Evolutionary conservation across 1,284 basidiomycete genomes (phyloP).

Genomic region (Lentinus polychrous): DNA sequence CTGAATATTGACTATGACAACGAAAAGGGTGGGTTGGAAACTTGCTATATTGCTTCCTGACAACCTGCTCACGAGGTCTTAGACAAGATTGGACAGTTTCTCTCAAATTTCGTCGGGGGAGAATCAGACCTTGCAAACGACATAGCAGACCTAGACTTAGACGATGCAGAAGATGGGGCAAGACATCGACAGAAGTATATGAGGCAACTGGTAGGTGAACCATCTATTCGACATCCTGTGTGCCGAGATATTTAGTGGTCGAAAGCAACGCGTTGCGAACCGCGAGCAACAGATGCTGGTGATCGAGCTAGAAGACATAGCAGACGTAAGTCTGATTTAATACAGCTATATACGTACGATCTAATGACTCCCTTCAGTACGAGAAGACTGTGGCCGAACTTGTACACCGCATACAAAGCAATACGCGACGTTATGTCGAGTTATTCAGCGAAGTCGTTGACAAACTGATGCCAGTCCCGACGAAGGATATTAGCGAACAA

Average conservation of each 20-base stretch:
- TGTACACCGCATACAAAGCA: slow-evolving; percentile 71
- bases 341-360: not conserved
- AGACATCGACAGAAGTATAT: slow-evolving; percentile 73
- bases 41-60: not conserved
- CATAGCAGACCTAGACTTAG: slow-evolving; percentile 66
- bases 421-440: slow-evolving; percentile 86
- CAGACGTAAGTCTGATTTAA: slow-evolving; percentile 37
- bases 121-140: slow-evolving; percentile 64
- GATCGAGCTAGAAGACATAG: slow-evolving; percentile 79
- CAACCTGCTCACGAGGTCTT: slow-evolving; percentile 9
- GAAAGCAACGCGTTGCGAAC: slow-evolving; percentile 87
- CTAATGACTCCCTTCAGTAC: slow-evolving; percentile 37
- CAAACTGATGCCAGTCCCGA: slow-evolving; percentile 79
- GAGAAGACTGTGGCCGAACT: slow-evolving; percentile 64
- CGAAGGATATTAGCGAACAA: slow-evolving; percentile 81
- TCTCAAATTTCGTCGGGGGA: slow-evolving; percentile 58
- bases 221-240: not conserved
- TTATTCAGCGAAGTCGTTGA: slow-evolving; percentile 92
- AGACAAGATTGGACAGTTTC: slow-evolving; percentile 67
- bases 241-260: slow-evolving; percentile 18
- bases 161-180: slow-evolving; percentile 43
- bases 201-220: slow-evolving; percentile 70
- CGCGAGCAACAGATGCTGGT: slow-evolving; percentile 82
- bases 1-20: slow-evolving; percentile 43
- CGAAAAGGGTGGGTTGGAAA: slow-evolving; percentile 29